Percentiles rank a stretch among this genome's conserved stretches.
These are phyloP conservation scores for Hypericum androsaemum DNA, from an alignment of 345 rosid species.

Conservation along the genomic window DNA sequence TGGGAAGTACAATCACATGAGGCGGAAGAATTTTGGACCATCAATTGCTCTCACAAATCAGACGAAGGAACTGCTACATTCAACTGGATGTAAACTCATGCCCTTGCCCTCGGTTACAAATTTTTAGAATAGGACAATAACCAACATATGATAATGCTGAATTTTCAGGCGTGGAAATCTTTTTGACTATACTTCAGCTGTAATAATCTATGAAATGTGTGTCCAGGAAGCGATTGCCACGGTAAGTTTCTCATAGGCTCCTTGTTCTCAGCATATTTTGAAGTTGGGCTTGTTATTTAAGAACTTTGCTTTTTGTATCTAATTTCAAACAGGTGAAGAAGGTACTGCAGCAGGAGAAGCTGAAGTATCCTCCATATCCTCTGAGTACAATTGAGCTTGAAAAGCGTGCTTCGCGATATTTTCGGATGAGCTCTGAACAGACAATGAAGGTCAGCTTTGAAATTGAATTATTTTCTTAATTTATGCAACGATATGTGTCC, in stretches of 20 bases:
- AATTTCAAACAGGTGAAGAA: conserved; percentile 58
- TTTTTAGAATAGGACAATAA: conserved; percentile 7
- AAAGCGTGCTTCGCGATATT: conserved; percentile 91
- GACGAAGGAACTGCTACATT: conserved; percentile 73
- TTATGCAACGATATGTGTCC: not conserved
- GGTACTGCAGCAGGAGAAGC: conserved; percentile 67
- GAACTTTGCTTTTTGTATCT: conserved; percentile 5
- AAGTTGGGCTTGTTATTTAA: conserved; percentile 8
- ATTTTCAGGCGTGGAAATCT: conserved; percentile 86
- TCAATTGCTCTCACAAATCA: conserved; percentile 75
- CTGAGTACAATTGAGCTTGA: conserved; percentile 93
- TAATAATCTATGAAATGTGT: conserved; percentile 85
- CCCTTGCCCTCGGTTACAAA: conserved; percentile 6
- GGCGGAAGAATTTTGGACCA: conserved; percentile 91
- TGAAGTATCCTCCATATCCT: conserved; percentile 85
- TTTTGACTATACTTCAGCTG: conserved; percentile 74
- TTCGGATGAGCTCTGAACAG: conserved; percentile 87
- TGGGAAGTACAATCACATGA: conserved; percentile 97
- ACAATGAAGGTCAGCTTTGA: conserved; percentile 68
- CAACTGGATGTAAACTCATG: conserved; percentile 63
- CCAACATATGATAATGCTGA: conserved; percentile 10
- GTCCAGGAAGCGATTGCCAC: conserved; percentile 77
- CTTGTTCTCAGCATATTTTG: conserved; percentile 9
- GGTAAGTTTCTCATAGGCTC: conserved; percentile 38
- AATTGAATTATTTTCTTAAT: conserved; percentile 5